phyloP scores from a whole-genome alignment of 768 basidiomycete species.

The Amanita phalloides region DNA sequence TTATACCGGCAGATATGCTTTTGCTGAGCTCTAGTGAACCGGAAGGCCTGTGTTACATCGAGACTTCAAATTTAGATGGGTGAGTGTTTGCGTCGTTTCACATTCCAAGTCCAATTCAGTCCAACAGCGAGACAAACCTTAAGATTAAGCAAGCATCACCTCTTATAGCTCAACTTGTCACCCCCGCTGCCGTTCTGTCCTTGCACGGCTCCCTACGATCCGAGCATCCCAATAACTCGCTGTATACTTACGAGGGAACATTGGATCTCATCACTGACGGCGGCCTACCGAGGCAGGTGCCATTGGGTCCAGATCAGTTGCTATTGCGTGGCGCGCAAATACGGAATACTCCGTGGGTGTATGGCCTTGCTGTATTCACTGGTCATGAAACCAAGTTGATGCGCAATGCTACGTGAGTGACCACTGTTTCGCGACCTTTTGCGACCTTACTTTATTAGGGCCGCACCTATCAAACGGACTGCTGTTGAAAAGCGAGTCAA shows the following conservation, averaged over 20 bases:
- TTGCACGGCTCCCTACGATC: conserved; percentile 82
- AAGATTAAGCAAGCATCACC: conserved; percentile 96
- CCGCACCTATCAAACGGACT: conserved; percentile 94
- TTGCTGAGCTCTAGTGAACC: conserved; percentile 88
- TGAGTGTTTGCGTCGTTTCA: conserved; percentile 21
- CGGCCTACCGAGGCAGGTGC: conserved; percentile 68
- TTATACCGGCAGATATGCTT: conserved; percentile 92
- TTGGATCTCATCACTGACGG: conserved; percentile 49
- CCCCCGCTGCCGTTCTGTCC: conserved; percentile 61
- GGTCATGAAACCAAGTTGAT: conserved; percentile 98
- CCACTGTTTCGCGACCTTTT: not conserved
- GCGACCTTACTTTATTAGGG: conserved; percentile 24
- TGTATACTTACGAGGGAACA: conserved; percentile 92
- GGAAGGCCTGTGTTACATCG: conserved; percentile 95
- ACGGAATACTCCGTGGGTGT: conserved; percentile 94
- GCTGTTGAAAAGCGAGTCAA: conserved; percentile 96
- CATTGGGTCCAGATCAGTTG: conserved; percentile 91
- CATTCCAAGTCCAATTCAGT: not conserved
- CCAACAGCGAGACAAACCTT: conserved; percentile 82
- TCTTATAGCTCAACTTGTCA: conserved; percentile 67
- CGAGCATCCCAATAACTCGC: conserved; percentile 94
- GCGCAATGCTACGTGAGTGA: conserved; percentile 92
- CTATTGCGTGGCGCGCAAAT: conserved; percentile 91
- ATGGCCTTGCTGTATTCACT: conserved; percentile 88
- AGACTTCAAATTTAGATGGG: conserved; percentile 97